phyloP scores from a whole-genome alignment of 169 alveolate genomes.

The Babesia bigemina region DNA sequence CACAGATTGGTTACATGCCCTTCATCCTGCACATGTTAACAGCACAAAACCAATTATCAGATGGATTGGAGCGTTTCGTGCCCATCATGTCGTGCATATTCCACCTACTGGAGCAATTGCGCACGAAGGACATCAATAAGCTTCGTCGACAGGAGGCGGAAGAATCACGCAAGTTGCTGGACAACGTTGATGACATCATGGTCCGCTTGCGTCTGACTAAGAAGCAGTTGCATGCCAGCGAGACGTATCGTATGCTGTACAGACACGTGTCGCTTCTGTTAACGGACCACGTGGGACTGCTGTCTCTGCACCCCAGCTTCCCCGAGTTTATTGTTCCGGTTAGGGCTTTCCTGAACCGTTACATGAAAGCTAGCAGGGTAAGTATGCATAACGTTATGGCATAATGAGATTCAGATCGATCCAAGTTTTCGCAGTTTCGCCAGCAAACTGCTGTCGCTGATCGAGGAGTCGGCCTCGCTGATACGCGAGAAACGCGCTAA shows the following conservation, averaged over 20 bases:
- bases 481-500: slow-evolving; percentile 30
- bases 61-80: slow-evolving; percentile 44
- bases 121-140: slow-evolving; percentile 17
- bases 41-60: slow-evolving; percentile 46
- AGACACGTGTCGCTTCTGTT: slow-evolving; percentile 43
- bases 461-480: slow-evolving; percentile 42
- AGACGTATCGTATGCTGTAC: slow-evolving; percentile 33
- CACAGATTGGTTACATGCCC: slow-evolving; percentile 36
- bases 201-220: slow-evolving; percentile 26
- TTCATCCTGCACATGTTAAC: slow-evolving; percentile 56
- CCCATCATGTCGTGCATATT: slow-evolving; percentile 44
- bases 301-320: slow-evolving; percentile 66
- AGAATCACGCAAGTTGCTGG: slow-evolving; percentile 25
- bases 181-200: slow-evolving; percentile 62
- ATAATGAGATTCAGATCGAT: slow-evolving; percentile 16
- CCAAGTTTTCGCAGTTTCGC: slow-evolving; percentile 24
- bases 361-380: slow-evolving; percentile 33
- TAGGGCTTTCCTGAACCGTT: slow-evolving; percentile 15
- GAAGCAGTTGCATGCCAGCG: slow-evolving; percentile 45
- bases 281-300: slow-evolving; percentile 54
- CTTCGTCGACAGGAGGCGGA: slow-evolving; percentile 8
- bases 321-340: slow-evolving; percentile 59
- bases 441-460: slow-evolving; percentile 26
- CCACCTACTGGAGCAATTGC: slow-evolving; percentile 42
- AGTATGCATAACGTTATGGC: neutral